phyloP scores from a whole-genome alignment of 2,329 filamentous ascomycete genomes.

The Colletotrichum coccodes region DNA sequence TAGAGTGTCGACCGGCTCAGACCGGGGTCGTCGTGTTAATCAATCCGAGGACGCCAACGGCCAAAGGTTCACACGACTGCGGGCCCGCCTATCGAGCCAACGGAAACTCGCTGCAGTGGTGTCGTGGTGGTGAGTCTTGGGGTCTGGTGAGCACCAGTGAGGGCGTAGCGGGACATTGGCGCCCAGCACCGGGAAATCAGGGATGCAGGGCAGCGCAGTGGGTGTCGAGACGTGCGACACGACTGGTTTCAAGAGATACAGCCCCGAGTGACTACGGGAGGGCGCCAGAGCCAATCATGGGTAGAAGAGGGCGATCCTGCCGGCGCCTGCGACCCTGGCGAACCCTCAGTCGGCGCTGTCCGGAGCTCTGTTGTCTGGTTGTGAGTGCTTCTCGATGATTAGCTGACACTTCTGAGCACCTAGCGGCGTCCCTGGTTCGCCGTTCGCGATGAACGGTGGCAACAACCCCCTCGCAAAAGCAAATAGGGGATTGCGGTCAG shows the following conservation, averaged over 20 bases:
- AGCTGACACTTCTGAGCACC: neutral
- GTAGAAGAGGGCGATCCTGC: conserved; percentile 6
- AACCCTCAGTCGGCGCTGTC: neutral
- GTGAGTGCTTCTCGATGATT: conserved; percentile 8
- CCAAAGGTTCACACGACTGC: conserved; percentile 2
- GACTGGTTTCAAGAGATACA: conserved; percentile 32
- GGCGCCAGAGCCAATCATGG: conserved; percentile 19
- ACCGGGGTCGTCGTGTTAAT: conserved; percentile 18
- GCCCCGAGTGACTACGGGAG: conserved; percentile 18
- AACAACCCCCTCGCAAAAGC: conserved; percentile 14
- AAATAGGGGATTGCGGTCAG: conserved; percentile 4
- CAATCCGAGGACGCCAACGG: conserved; percentile 23
- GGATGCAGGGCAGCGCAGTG: conserved; percentile 23
- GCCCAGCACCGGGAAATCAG: conserved; percentile 16
- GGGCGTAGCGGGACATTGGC: conserved; percentile 10
- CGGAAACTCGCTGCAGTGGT: neutral
- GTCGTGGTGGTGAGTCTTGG: conserved; percentile 1
- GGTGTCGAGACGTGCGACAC: conserved; percentile 35
- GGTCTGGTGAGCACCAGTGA: conserved; percentile 2
- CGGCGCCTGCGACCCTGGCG: neutral
- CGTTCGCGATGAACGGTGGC: conserved; percentile 10
- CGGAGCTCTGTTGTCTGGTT: neutral
- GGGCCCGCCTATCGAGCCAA: neutral
- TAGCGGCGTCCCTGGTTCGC: neutral
- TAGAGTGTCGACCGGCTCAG: neutral